Base-by-base conservation (phyloP, 345 rosid genomes). In the Salix caprea region DNA sequence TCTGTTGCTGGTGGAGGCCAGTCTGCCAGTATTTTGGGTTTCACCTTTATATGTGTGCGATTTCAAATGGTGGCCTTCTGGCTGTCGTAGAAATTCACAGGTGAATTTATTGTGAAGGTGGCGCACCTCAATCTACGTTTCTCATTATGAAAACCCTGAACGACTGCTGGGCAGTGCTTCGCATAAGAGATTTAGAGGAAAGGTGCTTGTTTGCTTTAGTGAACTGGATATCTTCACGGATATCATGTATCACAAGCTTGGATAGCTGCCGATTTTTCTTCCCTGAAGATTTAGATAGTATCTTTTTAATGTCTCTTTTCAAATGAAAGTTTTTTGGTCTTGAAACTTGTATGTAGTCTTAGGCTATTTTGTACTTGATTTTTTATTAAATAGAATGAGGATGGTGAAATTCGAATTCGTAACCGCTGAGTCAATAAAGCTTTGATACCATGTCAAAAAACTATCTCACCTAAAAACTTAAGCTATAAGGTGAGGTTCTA, bases 401-500 rank as follows among this genome's bases (percentile, higher is more conserved):
- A 0, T 32, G 34, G 0, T 4, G 34, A 32, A 0, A 32, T 32
- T 32, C 0, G 34, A 32, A 4, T 32, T 32, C 2, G 34, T 32
- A 5, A 32, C 5, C 34, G 0, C 34, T 0, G 34, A 32, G 34
- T 32, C 0, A 4, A 32, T 32, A 32, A 32, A 32, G 1, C 5
- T 32, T 5, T 32, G 5, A 32, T 32, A 32, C 4, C 0, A 32
- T 32, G 0, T 32, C 4, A 32, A 32, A 0, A 32, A 32, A 32
- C 2, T 32, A 3, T 32, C 4, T 32, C 0, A 32, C 0, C 34
- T 32, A 32, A 32, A 32, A 32, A 3, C 34, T 32, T 32, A 32
- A 32, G 0, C 0, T 32, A 0, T 32, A 3, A 32, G 34, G 0
- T 32, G 4, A 32, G 34, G 34, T 32, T 0, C 0, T 0, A 32